These are phyloP conservation scores for Lindgomyces ingoldianus DNA, from an alignment of 495 filamentous ascomycete species.

Conservation along the genomic window DNA sequence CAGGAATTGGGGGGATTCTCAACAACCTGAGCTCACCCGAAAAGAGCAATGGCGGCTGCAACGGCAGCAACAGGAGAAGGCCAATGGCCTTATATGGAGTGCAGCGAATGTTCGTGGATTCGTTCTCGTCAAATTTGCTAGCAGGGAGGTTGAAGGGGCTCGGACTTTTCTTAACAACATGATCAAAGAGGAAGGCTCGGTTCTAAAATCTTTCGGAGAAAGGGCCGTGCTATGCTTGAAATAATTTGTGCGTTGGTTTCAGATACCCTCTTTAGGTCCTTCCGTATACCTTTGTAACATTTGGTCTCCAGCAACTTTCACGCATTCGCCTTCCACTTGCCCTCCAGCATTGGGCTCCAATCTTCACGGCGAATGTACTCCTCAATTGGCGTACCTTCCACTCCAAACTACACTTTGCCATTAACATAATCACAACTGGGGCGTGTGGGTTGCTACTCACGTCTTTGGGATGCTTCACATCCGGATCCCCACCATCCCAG, in stretches of 20 bases:
- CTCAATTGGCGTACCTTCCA: not conserved
- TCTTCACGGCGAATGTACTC: conserved; percentile 2
- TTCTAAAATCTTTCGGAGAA: conserved; percentile 62
- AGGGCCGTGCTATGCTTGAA: conserved; percentile 61
- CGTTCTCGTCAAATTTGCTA: conserved; percentile 83
- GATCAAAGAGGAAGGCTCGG: conserved; percentile 58
- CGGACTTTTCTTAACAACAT: conserved; percentile 61
- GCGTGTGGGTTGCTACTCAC: not conserved
- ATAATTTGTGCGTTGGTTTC: not conserved
- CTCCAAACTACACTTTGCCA: not conserved
- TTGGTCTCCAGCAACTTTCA: not conserved
- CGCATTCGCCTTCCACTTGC: not conserved
- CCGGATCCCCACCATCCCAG: not conserved
- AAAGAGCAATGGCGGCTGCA: conserved; percentile 46
- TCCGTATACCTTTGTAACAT: not conserved
- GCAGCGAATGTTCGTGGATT: conserved; percentile 80
- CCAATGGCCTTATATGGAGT: conserved; percentile 74
- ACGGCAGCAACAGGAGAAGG: conserved; percentile 55
- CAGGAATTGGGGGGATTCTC: conserved; percentile 64
- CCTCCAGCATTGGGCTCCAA: not conserved
- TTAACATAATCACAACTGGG: not conserved
- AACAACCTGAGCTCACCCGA: conserved; percentile 40
- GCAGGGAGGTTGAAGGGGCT: conserved; percentile 61
- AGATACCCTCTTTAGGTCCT: not conserved
- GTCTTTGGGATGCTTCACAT: not conserved